Conservation (phyloP, 2,329 filamentous ascomycete genomes). For the Cordyceps cateniannulata region DNA sequence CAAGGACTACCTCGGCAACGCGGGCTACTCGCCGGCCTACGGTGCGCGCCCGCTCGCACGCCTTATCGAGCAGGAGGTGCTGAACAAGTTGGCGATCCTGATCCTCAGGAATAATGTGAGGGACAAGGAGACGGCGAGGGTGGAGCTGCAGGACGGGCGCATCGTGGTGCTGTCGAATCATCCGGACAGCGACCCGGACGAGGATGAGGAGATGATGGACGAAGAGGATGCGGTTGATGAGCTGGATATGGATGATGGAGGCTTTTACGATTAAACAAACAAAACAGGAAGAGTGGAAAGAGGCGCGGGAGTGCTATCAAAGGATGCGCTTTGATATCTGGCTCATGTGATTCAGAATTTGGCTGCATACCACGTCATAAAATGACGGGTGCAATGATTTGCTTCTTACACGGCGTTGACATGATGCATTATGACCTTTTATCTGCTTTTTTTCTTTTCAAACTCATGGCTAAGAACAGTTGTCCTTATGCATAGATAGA, state of each 20-base stretch:
- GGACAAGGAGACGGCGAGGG: conserved; percentile 77
- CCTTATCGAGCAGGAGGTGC: conserved; percentile 93
- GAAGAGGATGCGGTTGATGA: conserved; percentile 69
- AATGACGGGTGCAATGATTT: not conserved
- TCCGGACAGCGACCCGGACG: conserved; percentile 49
- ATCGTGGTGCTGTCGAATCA: conserved; percentile 83
- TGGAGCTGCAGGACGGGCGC: conserved; percentile 73
- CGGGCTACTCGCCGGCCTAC: conserved; percentile 92
- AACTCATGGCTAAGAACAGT: not conserved
- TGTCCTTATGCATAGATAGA: conserved; percentile 1
- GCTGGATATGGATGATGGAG: conserved; percentile 55
- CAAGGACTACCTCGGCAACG: conserved; percentile 85
- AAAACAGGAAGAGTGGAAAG: not conserved
- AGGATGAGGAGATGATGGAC: conserved; percentile 68
- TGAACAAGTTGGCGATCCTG: conserved; percentile 87
- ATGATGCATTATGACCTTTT: not conserved
- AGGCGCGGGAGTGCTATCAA: too few relatives aligned
- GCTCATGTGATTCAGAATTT: too few relatives aligned
- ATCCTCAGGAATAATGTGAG: conserved; percentile 79
- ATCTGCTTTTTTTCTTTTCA: not conserved
- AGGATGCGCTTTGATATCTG: not conserved
- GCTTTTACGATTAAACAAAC: conserved; percentile 37
- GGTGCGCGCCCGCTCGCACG: conserved; percentile 83
- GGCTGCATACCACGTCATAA: not conserved
- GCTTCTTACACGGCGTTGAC: not conserved